phyloP scores from a whole-genome alignment of 495 filamentous ascomycete genomes.

The Podospora pseudopauciseta region DNA sequence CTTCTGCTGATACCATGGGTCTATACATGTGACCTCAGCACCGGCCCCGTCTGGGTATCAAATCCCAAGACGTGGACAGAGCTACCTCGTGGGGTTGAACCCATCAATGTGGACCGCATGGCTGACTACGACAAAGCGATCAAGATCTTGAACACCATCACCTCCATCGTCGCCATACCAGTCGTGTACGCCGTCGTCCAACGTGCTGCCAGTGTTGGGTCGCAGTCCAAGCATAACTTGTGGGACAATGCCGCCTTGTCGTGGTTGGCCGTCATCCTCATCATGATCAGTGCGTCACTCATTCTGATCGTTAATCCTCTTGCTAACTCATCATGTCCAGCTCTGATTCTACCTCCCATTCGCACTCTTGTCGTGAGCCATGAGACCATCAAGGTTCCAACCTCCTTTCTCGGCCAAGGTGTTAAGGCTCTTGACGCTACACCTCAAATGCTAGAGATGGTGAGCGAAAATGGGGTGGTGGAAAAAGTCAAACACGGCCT shows the following conservation, averaged over 20 bases:
- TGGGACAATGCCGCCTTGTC: background rate
- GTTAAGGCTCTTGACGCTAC: too few species aligned
- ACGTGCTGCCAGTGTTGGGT: background rate
- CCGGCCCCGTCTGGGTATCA: background rate
- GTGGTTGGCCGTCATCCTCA: background rate
- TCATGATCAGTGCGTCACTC: background rate
- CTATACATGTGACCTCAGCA: background rate
- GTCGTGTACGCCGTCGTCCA: background rate
- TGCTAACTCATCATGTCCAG: background rate
- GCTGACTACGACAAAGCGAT: background rate
- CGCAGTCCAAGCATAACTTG: background rate
- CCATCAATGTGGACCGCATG: background rate
- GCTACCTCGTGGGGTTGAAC: background rate
- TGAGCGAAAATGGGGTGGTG: too few species aligned
- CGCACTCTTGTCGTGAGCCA: too few species aligned
- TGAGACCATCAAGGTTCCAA: too few species aligned
- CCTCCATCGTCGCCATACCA: background rate
- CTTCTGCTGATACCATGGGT: background rate
- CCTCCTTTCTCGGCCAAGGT: too few species aligned
- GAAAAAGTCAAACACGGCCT: too few species aligned
- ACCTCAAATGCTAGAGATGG: too few species aligned
- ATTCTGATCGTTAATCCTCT: background rate
- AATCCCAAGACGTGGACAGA: background rate
- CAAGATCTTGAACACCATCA: background rate
- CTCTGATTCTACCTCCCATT: background rate